Evolutionary conservation across 441 rosid species (phyloP), one percentile per base, ranked within the genome.

Genomic region (Populus tomentosa): DNA sequence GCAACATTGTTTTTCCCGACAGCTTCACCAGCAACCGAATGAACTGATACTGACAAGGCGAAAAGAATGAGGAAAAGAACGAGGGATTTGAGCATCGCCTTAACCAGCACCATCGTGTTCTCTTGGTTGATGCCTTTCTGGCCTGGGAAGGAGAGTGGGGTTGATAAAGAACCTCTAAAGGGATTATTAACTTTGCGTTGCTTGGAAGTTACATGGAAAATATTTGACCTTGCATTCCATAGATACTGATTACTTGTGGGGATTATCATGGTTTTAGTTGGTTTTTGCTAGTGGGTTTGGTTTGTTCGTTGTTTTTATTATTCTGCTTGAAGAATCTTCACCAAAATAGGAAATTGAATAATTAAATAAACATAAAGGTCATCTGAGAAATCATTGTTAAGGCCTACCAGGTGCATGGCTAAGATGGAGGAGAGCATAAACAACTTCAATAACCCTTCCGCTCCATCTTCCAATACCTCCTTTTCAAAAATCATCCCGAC

Each of bases 181-280:
- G 61, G 53, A 11, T 24, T 13, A 24, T 71, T 13, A 42, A 13
- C 89, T 88, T 86, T 85, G 82, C 89, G 81, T 88, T 82, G 81
- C 77, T 74, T 85, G 66, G 79, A 85, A 84, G 89, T 85, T 76
- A 81, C 75, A 36, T 30, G 33, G 30, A 67, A 72, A 74, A 73
- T 8, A 68, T 63, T 46, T 72, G 70, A 65, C 64, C 68, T 64
- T 61, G 35, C 26, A 40, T 74, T 69, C 16, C 63, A 72, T 11
- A 5, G 6, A 46, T 40, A 13, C 11, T 46, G 56, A 46, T 4
- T 46, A 4, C 20, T 46, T 46, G 56, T 13, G 18, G 56, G 56
- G 11, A 46, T 46, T 14, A 46, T 13, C 42, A 69, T 23, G 30
- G 35, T 21, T 72, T 18, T 69, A n/a, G 16, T 69, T 72, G 80